Evolutionary conservation across 805 yeast genomes (phyloP).

Genomic region (Lachancea waltii): DNA sequence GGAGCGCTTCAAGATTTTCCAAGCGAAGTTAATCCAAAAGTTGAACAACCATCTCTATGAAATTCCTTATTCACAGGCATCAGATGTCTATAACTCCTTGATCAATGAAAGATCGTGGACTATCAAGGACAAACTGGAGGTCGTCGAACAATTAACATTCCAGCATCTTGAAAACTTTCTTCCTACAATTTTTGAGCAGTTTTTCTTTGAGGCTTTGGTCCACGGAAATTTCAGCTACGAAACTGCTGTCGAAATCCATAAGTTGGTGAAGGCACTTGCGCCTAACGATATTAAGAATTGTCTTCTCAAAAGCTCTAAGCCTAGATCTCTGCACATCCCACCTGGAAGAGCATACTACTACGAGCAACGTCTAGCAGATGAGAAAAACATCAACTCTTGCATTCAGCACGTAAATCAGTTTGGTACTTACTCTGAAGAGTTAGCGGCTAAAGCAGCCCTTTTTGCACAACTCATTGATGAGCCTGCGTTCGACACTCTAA

Average conservation of each 20-base stretch:
- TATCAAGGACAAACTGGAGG: conserved; percentile 51
- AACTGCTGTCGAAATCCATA: conserved; percentile 47
- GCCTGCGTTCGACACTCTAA: conserved; percentile 81
- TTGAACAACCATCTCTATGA: conserved; percentile 63
- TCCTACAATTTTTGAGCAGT: conserved; percentile 48
- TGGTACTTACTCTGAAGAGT: conserved; percentile 42
- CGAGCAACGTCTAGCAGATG: conserved; percentile 51
- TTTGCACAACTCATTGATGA: conserved; percentile 70
- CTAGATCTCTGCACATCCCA: conserved; percentile 40
- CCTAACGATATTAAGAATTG: conserved; percentile 37
- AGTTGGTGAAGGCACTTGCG: conserved; percentile 38
- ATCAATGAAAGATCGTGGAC: conserved; percentile 70
- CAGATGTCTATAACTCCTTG: conserved; percentile 52
- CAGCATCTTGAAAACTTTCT: conserved; percentile 47
- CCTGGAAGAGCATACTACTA: conserved; percentile 38
- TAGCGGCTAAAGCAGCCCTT: conserved; percentile 51
- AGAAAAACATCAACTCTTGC: conserved; percentile 73
- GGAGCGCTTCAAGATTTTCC: conserved; percentile 59
- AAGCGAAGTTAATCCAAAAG: conserved; percentile 56
- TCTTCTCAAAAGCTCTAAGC: conserved; percentile 24
- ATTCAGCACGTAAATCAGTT: conserved; percentile 72
- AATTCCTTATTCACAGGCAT: conserved; percentile 75
- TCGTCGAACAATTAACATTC: conserved; percentile 40
- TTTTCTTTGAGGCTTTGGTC: conserved; percentile 64
- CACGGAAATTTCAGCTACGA: conserved; percentile 62